phyloP scores from a whole-genome alignment of 176 grass and related monocot genomes.

The Rhynchospora pubera region DNA sequence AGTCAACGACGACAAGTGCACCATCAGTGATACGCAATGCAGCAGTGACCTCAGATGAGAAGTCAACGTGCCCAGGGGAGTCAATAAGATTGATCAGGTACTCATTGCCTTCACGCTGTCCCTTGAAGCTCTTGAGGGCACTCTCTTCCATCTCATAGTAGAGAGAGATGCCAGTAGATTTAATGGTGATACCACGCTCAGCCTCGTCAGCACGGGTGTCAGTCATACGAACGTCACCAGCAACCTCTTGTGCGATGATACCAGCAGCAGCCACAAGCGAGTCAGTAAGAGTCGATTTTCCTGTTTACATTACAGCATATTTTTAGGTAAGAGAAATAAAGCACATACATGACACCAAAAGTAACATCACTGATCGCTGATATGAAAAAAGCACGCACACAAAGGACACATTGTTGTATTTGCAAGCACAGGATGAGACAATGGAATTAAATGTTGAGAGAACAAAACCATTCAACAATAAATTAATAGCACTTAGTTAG shows the following conservation, averaged over 20 bases:
- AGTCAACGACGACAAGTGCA: conserved; percentile 19
- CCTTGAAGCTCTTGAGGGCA: background rate
- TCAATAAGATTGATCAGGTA: conserved; percentile 15
- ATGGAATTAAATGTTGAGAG: background rate
- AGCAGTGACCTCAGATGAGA: conserved; percentile 12
- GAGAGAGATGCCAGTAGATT: background rate
- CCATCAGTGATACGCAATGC: conserved; percentile 12
- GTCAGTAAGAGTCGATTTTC: conserved; percentile 79
- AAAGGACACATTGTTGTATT: background rate
- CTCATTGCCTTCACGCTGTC: background rate
- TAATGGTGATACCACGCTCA: conserved; percentile 7
- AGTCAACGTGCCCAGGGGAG: conserved; percentile 16
- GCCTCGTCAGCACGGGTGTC: conserved; percentile 35
- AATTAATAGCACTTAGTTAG: background rate
- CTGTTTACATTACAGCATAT: conserved; percentile 26
- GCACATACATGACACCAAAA: background rate
- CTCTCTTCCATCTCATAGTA: conserved; percentile 19
- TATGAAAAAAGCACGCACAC: background rate
- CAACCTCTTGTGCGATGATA: conserved; percentile 73
- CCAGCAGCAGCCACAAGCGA: conserved; percentile 71
- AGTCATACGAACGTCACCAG: conserved; percentile 72
- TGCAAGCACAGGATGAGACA: background rate
- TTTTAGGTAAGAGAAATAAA: background rate
- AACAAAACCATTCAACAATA: background rate
- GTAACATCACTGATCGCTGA: background rate